Conservation (phyloP, 148 eudicot genomes). For the Camellia lanceoleosa region DNA sequence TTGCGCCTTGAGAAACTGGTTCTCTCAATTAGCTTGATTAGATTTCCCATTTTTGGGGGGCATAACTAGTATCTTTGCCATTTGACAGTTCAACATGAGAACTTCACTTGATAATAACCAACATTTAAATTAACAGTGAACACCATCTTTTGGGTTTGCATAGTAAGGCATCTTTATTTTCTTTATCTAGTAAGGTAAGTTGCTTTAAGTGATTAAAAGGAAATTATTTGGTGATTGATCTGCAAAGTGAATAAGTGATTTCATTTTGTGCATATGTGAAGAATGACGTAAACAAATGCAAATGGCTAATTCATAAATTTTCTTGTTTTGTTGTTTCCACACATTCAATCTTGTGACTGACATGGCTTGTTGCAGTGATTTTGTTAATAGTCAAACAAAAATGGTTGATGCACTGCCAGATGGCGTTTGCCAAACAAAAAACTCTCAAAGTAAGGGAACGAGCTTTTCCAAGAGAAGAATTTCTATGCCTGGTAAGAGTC, state of each 20-base stretch:
- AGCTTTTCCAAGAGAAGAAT: slow-evolving; percentile 41
- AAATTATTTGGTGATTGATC: neutral
- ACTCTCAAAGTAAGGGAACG: slow-evolving; percentile 11
- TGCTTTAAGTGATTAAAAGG: neutral
- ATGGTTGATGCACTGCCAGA: slow-evolving; percentile 20
- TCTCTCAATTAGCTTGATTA: neutral
- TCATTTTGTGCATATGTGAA: neutral
- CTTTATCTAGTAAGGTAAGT: neutral
- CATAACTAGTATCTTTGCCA: neutral
- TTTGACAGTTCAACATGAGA: neutral
- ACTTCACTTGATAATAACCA: neutral
- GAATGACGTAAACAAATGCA: neutral
- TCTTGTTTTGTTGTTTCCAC: slow-evolving; percentile 7
- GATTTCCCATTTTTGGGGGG: neutral
- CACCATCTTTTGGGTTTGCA: neutral
- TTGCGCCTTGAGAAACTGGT: neutral
- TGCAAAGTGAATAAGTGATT: neutral
- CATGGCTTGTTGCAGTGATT: slow-evolving; percentile 35
- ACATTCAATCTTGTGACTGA: neutral
- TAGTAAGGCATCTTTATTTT: slow-evolving; percentile 5
- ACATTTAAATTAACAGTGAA: neutral
- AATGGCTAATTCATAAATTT: neutral
- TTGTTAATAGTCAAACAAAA: slow-evolving; percentile 27
- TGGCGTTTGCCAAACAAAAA: slow-evolving; percentile 25
- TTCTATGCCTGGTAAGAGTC: slow-evolving; percentile 44